phyloP scores from a whole-genome alignment of 202 grass and related monocot genomes.

The Hordeum pubiflorum region DNA sequence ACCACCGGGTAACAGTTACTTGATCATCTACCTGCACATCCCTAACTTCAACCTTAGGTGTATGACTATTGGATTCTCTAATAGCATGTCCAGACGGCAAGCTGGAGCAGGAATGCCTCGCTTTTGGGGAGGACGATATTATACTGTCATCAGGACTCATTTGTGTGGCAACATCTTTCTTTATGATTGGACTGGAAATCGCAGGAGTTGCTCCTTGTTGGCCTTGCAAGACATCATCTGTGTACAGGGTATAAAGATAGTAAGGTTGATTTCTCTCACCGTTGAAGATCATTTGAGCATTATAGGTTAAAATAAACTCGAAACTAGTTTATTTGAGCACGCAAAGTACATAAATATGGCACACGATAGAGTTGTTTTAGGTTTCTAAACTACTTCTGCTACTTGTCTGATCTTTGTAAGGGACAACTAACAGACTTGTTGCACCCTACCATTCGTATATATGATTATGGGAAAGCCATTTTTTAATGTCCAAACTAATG shows the following conservation, averaged over 20 bases:
- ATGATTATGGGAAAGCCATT: neutral
- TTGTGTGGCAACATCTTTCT: conserved; percentile 87
- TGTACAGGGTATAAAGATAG: conserved; percentile 10
- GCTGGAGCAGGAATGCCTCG: conserved; percentile 53
- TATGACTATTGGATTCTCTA: conserved; percentile 48
- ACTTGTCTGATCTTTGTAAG: neutral
- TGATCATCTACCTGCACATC: conserved; percentile 94
- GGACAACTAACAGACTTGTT: neutral
- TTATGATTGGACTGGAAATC: conserved; percentile 55
- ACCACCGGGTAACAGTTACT: conserved; percentile 88
- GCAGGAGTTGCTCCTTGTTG: conserved; percentile 31
- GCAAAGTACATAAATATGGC: neutral
- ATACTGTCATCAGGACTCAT: conserved; percentile 81
- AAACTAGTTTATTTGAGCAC: too few relatives aligned
- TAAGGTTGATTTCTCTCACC: neutral
- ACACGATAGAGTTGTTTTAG: neutral
- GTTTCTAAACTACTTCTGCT: neutral
- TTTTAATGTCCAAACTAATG: neutral
- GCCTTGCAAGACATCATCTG: conserved; percentile 62
- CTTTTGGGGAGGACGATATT: conserved; percentile 59
- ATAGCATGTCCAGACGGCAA: conserved; percentile 46
- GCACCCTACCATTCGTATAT: neutral
- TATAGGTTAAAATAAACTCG: neutral
- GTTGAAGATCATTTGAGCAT: conserved; percentile 4
- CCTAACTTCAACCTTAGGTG: conserved; percentile 66